phyloP scores from a whole-genome alignment of 768 basidiomycete genomes.

The Mycena rosella region DNA sequence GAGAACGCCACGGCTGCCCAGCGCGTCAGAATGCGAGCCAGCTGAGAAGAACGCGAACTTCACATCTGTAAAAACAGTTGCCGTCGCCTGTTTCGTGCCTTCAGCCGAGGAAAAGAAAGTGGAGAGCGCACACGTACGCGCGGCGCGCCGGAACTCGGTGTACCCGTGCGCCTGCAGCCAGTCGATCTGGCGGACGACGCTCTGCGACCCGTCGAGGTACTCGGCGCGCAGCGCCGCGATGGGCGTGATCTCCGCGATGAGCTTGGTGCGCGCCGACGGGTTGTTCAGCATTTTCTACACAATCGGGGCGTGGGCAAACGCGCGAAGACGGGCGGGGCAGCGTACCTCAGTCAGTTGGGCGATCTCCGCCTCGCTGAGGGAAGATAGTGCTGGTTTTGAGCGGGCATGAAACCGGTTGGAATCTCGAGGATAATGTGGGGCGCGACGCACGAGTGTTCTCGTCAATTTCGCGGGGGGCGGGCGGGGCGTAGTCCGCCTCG shows the following conservation, averaged over 20 bases:
- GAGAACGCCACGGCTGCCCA: slow-evolving; percentile 82
- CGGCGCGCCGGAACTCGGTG: slow-evolving; percentile 35
- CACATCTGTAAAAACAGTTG: slow-evolving; percentile 94
- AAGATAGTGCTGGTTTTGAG: slow-evolving; percentile 23
- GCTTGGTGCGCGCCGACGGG: slow-evolving; percentile 33
- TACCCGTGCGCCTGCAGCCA: slow-evolving; percentile 75
- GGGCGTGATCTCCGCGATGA: slow-evolving; percentile 67
- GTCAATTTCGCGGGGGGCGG: slow-evolving; percentile 31
- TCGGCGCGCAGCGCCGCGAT: slow-evolving; percentile 71
- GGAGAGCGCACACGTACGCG: slow-evolving; percentile 5
- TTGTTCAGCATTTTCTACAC: slow-evolving; percentile 34
- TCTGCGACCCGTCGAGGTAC: slow-evolving; percentile 70
- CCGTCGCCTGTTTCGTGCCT: slow-evolving; percentile 62
- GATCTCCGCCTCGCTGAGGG: slow-evolving; percentile 33
- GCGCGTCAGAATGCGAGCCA: slow-evolving; percentile 33
- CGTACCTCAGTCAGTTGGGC: slow-evolving; percentile 31
- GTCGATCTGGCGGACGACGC: slow-evolving; percentile 82
- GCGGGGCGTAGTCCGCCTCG: slow-evolving; percentile 11
- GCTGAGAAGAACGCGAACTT: slow-evolving; percentile 38
- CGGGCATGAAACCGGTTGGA: background rate
- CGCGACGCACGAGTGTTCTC: slow-evolving; percentile 32
- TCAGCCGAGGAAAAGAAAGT: background rate
- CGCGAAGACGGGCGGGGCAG: background rate
- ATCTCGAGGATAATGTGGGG: background rate
- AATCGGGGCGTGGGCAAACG: background rate